phyloP scores from a whole-genome alignment of 306 rosid genomes.

The Quercus agrifolia region DNA sequence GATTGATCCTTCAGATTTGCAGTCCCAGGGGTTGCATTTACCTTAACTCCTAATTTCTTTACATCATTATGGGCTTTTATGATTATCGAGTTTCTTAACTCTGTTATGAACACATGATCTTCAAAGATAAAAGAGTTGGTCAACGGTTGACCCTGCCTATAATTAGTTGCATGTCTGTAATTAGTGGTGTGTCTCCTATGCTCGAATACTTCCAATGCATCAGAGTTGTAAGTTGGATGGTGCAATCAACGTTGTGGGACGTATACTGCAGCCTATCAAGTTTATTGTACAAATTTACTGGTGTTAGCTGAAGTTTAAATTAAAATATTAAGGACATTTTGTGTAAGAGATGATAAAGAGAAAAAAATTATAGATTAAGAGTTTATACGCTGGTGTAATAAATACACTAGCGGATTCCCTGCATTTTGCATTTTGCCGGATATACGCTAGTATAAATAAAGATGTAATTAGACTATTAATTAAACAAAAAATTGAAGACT shows the following conservation, averaged over 20 bases:
- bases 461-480: too few species aligned
- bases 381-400: neutral
- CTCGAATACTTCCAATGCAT: neutral
- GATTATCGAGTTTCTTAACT: neutral
- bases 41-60: conserved; percentile 3
- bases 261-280: too few species aligned
- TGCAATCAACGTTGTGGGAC: neutral
- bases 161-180: neutral
- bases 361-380: neutral
- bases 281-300: too few species aligned
- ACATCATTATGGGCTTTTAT: neutral
- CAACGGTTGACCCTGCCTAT: neutral
- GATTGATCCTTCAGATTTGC: conserved; percentile 54
- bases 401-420: too few species aligned
- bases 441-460: too few species aligned
- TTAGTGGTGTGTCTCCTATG: neutral
- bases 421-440: too few species aligned
- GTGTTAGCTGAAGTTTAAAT: neutral
- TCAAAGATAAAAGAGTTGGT: neutral
- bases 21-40: conserved; percentile 32
- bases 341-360: neutral
- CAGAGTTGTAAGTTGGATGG: neutral
- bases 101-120: neutral
- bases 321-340: neutral
- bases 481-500: too few species aligned